Conservation (phyloP, 495 filamentous ascomycete genomes). For the Aspergillus conjunctus region DNA sequence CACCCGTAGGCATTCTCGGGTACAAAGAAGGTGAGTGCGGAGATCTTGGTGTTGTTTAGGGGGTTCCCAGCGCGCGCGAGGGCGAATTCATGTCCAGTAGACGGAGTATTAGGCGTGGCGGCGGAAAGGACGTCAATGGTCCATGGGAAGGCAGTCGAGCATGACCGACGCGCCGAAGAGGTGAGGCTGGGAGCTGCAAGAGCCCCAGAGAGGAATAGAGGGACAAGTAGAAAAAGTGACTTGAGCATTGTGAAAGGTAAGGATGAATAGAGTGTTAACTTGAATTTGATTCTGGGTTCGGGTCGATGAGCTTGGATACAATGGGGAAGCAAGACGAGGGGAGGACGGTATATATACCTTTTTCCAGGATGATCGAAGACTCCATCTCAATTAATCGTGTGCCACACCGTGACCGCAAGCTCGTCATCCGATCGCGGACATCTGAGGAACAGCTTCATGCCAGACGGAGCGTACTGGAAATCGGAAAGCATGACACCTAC, state of each 20-base stretch:
- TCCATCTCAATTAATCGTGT: no score
- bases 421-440: no score
- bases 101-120: constrained; percentile 14
- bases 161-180: constrained; percentile 13
- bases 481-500: no score
- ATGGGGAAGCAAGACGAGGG: no score
- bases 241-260: not conserved
- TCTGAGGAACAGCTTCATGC: no score
- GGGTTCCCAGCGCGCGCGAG: constrained; percentile 18
- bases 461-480: no score
- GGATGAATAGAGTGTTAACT: not conserved
- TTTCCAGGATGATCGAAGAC: no score
- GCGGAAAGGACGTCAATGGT: constrained; percentile 22
- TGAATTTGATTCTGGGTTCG: no score
- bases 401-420: no score
- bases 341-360: no score
- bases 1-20: constrained; percentile 25
- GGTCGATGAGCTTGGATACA: no score
- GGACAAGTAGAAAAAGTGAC: not conserved
- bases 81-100: constrained; percentile 12
- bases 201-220: not conserved
- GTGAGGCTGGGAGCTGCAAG: not conserved
- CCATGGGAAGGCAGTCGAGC: constrained; percentile 17
- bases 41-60: constrained; percentile 6
- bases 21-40: constrained; percentile 25